Evolutionary conservation across 2,329 filamentous ascomycete species (phyloP).

Genomic region (Cordyceps cateniannulata): DNA sequence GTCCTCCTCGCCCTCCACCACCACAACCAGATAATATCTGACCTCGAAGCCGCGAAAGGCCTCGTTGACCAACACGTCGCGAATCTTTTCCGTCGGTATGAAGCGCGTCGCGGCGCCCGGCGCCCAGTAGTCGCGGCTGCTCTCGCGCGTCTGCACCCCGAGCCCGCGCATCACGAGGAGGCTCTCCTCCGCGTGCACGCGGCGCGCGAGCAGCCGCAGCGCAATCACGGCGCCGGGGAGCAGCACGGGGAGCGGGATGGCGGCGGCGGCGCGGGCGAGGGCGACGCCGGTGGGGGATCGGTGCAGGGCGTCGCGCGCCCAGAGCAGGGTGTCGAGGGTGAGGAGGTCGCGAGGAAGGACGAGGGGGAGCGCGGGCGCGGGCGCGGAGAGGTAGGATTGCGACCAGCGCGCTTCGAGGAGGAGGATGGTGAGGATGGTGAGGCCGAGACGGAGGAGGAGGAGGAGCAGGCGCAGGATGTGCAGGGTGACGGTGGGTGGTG

Average conservation of each 20-base stretch:
- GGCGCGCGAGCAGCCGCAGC: constrained; percentile 39
- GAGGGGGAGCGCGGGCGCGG: constrained; percentile 14
- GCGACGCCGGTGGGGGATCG: constrained; percentile 27
- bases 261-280: constrained; percentile 25
- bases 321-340: constrained; percentile 20
- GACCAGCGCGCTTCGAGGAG: constrained; percentile 45
- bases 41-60: constrained; percentile 91
- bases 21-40: constrained; percentile 78
- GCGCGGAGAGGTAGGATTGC: constrained; percentile 24
- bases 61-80: constrained; percentile 91
- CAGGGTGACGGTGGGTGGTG: constrained; percentile 42
- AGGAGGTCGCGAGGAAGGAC: constrained; percentile 16
- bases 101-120: constrained; percentile 41
- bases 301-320: constrained; percentile 21
- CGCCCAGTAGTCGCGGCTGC: constrained; percentile 53
- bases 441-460: constrained; percentile 36
- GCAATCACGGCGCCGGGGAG: constrained; percentile 29
- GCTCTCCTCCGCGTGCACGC: constrained; percentile 63
- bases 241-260: constrained; percentile 34
- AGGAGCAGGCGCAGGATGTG: constrained; percentile 39
- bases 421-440: constrained; percentile 37
- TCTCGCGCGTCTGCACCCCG: constrained; percentile 79
- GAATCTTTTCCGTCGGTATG: constrained; percentile 87
- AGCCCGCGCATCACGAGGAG: constrained; percentile 82
- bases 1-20: constrained; percentile 82